Conservation (phyloP, 1,284 basidiomycete species). For the Austroboletus rostrupii region DNA sequence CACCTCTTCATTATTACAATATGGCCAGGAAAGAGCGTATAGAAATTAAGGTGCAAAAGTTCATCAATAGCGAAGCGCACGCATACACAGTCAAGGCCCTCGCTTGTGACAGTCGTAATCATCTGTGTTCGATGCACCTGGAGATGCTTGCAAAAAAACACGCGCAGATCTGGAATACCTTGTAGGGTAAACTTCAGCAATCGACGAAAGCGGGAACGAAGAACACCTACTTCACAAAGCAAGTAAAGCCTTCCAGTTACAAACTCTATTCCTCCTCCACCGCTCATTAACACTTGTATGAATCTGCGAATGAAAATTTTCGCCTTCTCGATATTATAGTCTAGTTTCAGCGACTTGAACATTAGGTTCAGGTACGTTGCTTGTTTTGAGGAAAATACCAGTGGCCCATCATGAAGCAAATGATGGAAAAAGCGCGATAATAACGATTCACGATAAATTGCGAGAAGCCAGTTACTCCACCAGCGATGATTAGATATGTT, state of each 20-base stretch:
- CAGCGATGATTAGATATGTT: constrained; percentile 69
- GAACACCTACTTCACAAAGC: constrained; percentile 60
- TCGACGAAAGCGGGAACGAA: neutral
- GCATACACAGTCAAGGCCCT: constrained; percentile 88
- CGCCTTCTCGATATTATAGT: constrained; percentile 62
- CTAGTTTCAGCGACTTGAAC: constrained; percentile 89
- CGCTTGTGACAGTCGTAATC: constrained; percentile 86
- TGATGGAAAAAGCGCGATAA: constrained; percentile 89
- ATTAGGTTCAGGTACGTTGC: constrained; percentile 97
- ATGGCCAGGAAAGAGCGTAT: constrained; percentile 22
- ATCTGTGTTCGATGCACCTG: constrained; percentile 39
- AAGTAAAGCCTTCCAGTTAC: constrained; percentile 84
- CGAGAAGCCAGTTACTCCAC: constrained; percentile 35
- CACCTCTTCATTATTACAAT: constrained; percentile 29
- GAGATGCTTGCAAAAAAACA: constrained; percentile 52
- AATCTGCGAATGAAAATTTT: constrained; percentile 87
- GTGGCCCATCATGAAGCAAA: constrained; percentile 80
- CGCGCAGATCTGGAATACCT: constrained; percentile 77
- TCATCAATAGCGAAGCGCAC: constrained; percentile 81
- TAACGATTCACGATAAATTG: constrained; percentile 76
- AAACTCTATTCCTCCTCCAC: constrained; percentile 80
- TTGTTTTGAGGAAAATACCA: constrained; percentile 87
- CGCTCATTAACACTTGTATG: constrained; percentile 75
- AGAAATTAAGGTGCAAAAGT: constrained; percentile 51
- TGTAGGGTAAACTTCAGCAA: neutral